Evolutionary conservation across 148 eudicot genomes (phyloP).

Genomic region (Camellia lanceoleosa): DNA sequence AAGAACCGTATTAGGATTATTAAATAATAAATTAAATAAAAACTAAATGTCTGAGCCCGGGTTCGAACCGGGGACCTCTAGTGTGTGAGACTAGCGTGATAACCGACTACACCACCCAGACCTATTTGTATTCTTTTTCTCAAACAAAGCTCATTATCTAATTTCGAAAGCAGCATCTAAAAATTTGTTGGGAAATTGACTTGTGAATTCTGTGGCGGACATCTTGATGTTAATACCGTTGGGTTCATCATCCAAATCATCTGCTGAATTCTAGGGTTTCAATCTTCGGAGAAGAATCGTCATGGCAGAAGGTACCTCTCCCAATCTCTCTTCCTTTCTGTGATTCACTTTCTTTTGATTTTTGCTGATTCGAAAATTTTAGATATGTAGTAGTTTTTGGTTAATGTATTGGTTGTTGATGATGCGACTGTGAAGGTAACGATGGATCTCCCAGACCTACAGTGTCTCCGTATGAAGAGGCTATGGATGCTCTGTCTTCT

Average conservation of each 20-base stretch:
- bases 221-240: background rate
- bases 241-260: background rate
- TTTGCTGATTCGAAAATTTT: background rate
- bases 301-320: slow-evolving; percentile 19
- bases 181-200: no score
- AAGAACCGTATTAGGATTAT: no score
- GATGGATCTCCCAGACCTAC: slow-evolving; percentile 26
- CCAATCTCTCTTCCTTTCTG: background rate
- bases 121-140: slow-evolving; percentile 1
- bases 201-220: no score
- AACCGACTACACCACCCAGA: slow-evolving; percentile 99
- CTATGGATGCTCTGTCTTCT: slow-evolving; percentile 77
- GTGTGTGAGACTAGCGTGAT: slow-evolving; percentile 99
- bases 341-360: background rate
- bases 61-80: slow-evolving; percentile 99
- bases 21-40: no score
- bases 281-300: background rate
- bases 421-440: slow-evolving; percentile 23
- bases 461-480: slow-evolving; percentile 62
- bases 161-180: no score
- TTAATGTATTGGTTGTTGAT: background rate
- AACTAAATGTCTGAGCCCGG: slow-evolving; percentile 84
- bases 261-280: slow-evolving; percentile 10
- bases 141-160: no score
- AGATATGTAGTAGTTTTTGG: background rate